A percentile compares a stretch with the other conserved stretches of the same genome.
phyloP scores from a whole-genome alignment of 306 rosid genomes.

The Calophaca sinica region DNA sequence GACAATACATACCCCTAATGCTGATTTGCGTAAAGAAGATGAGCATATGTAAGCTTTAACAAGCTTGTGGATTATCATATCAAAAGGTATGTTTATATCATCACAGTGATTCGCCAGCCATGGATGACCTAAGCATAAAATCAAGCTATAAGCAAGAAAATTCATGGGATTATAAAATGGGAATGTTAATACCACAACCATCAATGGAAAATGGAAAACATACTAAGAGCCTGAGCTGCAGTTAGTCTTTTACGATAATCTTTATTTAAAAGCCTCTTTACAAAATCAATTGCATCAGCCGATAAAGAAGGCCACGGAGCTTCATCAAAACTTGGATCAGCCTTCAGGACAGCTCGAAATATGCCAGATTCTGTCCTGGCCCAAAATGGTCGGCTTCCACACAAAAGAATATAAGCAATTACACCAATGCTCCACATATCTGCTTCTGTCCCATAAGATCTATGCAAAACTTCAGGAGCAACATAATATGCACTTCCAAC shows the following conservation, averaged over 20 bases:
- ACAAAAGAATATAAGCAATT: conserved; percentile 51
- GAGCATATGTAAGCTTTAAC: conserved; percentile 74
- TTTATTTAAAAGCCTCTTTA: conserved; percentile 74
- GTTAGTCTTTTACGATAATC: conserved; percentile 79
- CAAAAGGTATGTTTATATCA: conserved; percentile 68
- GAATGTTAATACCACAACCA: conserved; percentile 14
- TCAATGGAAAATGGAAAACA: conserved; percentile 43
- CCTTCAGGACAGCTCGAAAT: conserved; percentile 82
- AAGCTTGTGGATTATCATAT: conserved; percentile 75
- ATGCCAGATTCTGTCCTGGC: conserved; percentile 89
- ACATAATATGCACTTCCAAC: conserved; percentile 59
- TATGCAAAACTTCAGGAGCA: conserved; percentile 50
- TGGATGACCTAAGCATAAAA: conserved; percentile 72
- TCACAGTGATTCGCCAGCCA: conserved; percentile 63
- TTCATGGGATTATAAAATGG: not conserved
- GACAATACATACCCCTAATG: conserved; percentile 64
- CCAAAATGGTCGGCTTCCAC: conserved; percentile 96
- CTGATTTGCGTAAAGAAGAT: conserved; percentile 77
- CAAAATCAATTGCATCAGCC: conserved; percentile 76
- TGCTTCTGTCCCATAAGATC: conserved; percentile 50
- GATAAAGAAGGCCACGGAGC: conserved; percentile 92
- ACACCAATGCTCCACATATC: conserved; percentile 53
- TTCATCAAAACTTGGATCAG: conserved; percentile 85
- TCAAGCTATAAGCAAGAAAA: conserved; percentile 34
- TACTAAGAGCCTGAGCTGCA: conserved; percentile 80